These are phyloP conservation scores for Arthrinium phaeospermum DNA, from an alignment of 2,329 filamentous ascomycete genomes.

Conservation along the genomic window DNA sequence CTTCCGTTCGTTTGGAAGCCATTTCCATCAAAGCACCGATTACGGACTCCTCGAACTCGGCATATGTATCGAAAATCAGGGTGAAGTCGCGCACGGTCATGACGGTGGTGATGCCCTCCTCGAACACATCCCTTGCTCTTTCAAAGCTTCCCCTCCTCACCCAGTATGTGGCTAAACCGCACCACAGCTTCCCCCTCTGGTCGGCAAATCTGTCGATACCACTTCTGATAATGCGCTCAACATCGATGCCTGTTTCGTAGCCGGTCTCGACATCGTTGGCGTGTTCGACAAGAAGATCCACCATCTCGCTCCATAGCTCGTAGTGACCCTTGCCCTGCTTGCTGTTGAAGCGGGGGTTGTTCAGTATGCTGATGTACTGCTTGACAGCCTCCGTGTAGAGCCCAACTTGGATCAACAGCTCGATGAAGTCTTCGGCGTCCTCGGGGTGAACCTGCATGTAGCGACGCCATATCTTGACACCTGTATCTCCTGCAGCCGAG, in stretches of 20 bases:
- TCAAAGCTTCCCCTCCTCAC: conserved; percentile 93
- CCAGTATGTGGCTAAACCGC: conserved; percentile 94
- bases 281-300: conserved; percentile 90
- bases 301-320: conserved; percentile 97
- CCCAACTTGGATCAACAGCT: conserved; percentile 79
- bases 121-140: conserved; percentile 88
- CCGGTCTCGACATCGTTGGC: conserved; percentile 84
- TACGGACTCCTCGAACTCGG: conserved; percentile 95
- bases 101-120: conserved; percentile 95
- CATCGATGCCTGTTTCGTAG: conserved; percentile 82
- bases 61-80: conserved; percentile 93
- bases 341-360: conserved; percentile 88
- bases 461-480: conserved; percentile 89
- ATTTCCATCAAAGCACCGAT: conserved; percentile 91
- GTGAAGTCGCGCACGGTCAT: conserved; percentile 99
- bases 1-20: conserved; percentile 79
- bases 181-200: conserved; percentile 94
- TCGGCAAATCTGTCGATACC: conserved; percentile 91
- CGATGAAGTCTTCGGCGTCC: conserved; percentile 93
- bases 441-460: conserved; percentile 98
- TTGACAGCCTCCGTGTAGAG: conserved; percentile 91
- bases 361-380: conserved; percentile 89
- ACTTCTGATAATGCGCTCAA: conserved; percentile 90
- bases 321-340: conserved; percentile 95
- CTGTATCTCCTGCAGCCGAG: conserved; percentile 87